Evolutionary conservation across 2,329 filamentous ascomycete genomes (phyloP), one percentile per base, ranked within the genome.

Genomic region (Fusarium anguioides): DNA sequence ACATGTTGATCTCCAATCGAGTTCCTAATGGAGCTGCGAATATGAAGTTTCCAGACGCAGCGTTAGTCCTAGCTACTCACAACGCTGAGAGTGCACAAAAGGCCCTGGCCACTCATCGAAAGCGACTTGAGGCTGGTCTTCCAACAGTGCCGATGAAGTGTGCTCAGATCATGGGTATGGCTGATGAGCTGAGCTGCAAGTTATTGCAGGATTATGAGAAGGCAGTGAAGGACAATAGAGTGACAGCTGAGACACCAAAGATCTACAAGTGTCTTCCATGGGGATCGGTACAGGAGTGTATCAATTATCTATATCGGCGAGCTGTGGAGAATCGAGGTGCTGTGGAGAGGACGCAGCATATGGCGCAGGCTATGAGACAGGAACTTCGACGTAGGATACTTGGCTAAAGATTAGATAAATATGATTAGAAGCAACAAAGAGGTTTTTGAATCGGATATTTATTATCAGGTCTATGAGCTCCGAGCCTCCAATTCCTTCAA

Each of bases 161-260:
- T 64, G 85, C 83, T 0, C 86, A 87, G 70, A 78, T 87, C 1
- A 81, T 85, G 59, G 85, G 85, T 6, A 87, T 87, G 85, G 84
- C 86, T 0, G 86, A 87, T 51, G 83, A 87, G 64, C 78, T 87
- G 18, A 83, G 81, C 36, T 84, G 83, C 66, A 77, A 79, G 12
- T 75, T 87, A 0, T 75, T 87, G 8, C 79, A 81, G 12, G 64
- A 73, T 20, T 66, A 73, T 5, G 74, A 75, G 17, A 64, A 72
- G 47, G 71, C 72, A 0, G 35, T 27, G 0, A 40, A 36, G 3
- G 46, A 66, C 2, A 29, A 44, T 3, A 59, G 29, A 8, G 54
- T 53, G 3, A 55, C 42, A 0, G 63, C 72, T 4, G 70, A 57
- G 42, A 74, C 68, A 14, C 75, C 53, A 0, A 62, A 51, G 3